Evolutionary conservation across 306 rosid species (phyloP), one percentile per base, ranked within the genome.

Genomic region (Lathyrus oleraceus): DNA sequence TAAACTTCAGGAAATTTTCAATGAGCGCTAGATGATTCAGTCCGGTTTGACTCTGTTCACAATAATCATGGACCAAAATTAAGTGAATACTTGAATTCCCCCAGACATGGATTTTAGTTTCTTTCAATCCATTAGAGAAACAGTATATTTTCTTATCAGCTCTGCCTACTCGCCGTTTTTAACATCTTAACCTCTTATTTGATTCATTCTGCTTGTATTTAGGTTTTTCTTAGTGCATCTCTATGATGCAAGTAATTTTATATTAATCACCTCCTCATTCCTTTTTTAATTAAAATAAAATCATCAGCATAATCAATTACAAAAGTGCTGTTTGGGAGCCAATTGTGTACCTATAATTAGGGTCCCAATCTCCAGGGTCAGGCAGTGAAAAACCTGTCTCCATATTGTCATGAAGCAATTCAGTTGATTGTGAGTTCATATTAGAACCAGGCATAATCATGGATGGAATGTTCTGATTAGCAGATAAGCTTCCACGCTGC

Each of bases 291-390:
- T 25, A 56, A 56, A 25, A 56, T 56, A 56, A 56, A 14, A 25
- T 56, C 35, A 56, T 8, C 36, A 56, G 30, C 5, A 53, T 23
- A 44, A 21, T 58, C 48, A 72, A 67, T 16, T 45, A 65, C 21
- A 39, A 57, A 61, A 23, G 39, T 21, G 53, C 53, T n/a, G 40
- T 43, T 70, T 52, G 6, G 74, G 56, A 81, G 65, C 47, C 57
- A 67, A 39, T 30, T 13, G 32, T 73, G 67, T 85, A 91, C 99
- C 99, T 94, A 72, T 95, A 95, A 78, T 89, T 87, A 61, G 99
- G 99, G 81, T 95, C 99, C 99, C 99, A 95, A 64, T 95, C 99
- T 71, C 92, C 95, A 65, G 97, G 97, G 85, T 95, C 91, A 69
- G 99, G 99, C 84, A 87, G 73, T 5, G 91, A 81, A 44, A 77